Evolutionary conservation across 495 filamentous ascomycete species (phyloP).

Genomic region (Penicillium cosmopolitanum): DNA sequence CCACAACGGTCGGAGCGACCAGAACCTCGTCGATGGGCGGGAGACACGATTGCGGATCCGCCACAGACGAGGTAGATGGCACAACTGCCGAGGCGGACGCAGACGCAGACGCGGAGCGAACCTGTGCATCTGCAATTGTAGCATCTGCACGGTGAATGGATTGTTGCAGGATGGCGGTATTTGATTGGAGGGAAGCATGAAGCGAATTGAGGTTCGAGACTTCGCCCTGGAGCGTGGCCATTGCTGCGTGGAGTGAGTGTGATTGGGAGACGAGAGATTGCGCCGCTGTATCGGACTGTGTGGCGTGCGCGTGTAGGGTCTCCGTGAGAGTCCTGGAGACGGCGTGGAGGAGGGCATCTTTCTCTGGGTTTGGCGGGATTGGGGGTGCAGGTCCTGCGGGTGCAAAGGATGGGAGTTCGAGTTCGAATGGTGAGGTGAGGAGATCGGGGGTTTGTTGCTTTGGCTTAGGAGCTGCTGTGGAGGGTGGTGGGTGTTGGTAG

Average conservation of each 20-base stretch:
- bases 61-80: constrained; percentile 1
- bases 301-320: constrained; percentile 64
- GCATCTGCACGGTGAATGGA: constrained; percentile 77
- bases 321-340: constrained; percentile 69
- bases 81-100: constrained; percentile 22
- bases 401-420: constrained; percentile 62
- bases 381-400: constrained; percentile 70
- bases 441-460: constrained; percentile 66
- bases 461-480: constrained; percentile 42
- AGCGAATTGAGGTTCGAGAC: constrained; percentile 69
- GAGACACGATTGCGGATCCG: constrained; percentile 39
- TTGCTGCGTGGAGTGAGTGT: constrained; percentile 68
- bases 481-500: constrained; percentile 20
- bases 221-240: constrained; percentile 70
- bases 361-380: constrained; percentile 95
- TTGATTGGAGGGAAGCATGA: constrained; percentile 68
- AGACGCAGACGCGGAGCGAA: constrained; percentile 44
- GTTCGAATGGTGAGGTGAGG: constrained; percentile 68
- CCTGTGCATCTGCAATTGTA: constrained; percentile 68
- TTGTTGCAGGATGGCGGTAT: constrained; percentile 76
- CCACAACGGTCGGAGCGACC: constrained; percentile 92
- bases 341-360: constrained; percentile 81
- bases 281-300: constrained; percentile 70
- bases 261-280: constrained; percentile 79
- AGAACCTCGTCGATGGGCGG: constrained; percentile 85